Percentiles rank a stretch among this genome's conserved stretches.
Conservation (phyloP, 331 rosid genomes). For the Pyracantha coccinea region DNA sequence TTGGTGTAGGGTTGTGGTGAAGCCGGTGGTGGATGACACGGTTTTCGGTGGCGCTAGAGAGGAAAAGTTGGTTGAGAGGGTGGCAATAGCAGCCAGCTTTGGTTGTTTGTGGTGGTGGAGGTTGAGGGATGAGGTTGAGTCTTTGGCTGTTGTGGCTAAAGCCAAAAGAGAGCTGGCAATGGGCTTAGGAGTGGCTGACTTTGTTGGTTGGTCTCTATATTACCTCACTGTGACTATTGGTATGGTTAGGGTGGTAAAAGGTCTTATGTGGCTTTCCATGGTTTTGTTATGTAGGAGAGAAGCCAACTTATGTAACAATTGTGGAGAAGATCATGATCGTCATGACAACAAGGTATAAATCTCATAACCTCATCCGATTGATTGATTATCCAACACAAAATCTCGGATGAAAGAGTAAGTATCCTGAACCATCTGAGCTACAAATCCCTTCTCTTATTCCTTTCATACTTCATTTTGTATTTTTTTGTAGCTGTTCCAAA, state of each 20-base stretch:
- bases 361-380: neutral
- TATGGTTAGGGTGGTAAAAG: slow-evolving; percentile 46
- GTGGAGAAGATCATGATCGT: slow-evolving; percentile 7
- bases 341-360: slow-evolving; percentile 38
- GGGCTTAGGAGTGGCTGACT: slow-evolving; percentile 42
- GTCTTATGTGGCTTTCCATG: slow-evolving; percentile 33
- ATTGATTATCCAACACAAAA: neutral
- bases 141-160: slow-evolving; percentile 49
- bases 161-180: slow-evolving; percentile 38
- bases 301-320: neutral
- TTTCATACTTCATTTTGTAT: too few species aligned
- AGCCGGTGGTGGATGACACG: slow-evolving; percentile 81
- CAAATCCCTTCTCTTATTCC: too few species aligned
- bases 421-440: too few species aligned
- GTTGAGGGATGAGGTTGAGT: slow-evolving; percentile 65
- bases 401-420: too few species aligned
- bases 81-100: slow-evolving; percentile 40
- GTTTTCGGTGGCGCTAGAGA: slow-evolving; percentile 32
- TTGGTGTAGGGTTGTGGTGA: slow-evolving; percentile 74
- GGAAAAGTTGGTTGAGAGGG: slow-evolving; percentile 51
- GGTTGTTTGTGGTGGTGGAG: slow-evolving; percentile 80
- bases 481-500: neutral
- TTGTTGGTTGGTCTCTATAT: slow-evolving; percentile 63
- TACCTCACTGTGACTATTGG: slow-evolving; percentile 61
- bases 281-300: slow-evolving; percentile 30